Evolutionary conservation across 257 asterid species (phyloP).

Genomic region (Rubia yunnanensis): DNA sequence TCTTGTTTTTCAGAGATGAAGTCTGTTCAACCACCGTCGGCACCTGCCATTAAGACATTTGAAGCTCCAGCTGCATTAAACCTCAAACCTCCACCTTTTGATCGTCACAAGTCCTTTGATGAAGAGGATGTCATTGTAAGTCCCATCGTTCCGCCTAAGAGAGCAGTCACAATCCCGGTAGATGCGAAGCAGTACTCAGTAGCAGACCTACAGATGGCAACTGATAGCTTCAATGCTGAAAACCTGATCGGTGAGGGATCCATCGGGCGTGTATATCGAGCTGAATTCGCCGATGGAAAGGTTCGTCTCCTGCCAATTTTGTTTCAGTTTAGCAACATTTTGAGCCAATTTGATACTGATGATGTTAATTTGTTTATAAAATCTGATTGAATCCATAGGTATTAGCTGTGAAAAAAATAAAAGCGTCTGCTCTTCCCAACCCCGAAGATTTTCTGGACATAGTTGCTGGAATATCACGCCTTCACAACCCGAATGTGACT

Average conservation of each 20-base stretch:
- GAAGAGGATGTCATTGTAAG: conserved; percentile 53
- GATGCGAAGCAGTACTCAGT: conserved; percentile 57
- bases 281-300: conserved; percentile 72
- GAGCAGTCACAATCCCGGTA: conserved; percentile 45
- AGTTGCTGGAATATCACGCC: conserved; percentile 59
- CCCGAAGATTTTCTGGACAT: conserved; percentile 66
- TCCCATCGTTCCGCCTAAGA: conserved; percentile 65
- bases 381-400: conserved; percentile 32
- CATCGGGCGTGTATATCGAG: conserved; percentile 77
- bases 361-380: background rate
- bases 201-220: conserved; percentile 90
- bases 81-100: conserved; percentile 78
- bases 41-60: conserved; percentile 36
- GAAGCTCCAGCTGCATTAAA: conserved; percentile 54
- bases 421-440: conserved; percentile 48
- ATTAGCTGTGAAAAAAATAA: conserved; percentile 91
- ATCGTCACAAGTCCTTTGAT: conserved; percentile 69
- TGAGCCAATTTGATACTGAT: background rate
- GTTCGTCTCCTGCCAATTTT: conserved; percentile 13
- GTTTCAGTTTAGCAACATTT: background rate
- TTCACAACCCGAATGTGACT: conserved; percentile 77
- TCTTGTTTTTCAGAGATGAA: conserved; percentile 45
- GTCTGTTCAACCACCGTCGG: conserved; percentile 41
- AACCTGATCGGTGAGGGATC: conserved; percentile 91
- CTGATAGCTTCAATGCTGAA: conserved; percentile 73